Percentiles rank a stretch among this genome's conserved stretches.
Conservation (phyloP, 1,284 basidiomycete species). For the Malassezia globosa region DNA sequence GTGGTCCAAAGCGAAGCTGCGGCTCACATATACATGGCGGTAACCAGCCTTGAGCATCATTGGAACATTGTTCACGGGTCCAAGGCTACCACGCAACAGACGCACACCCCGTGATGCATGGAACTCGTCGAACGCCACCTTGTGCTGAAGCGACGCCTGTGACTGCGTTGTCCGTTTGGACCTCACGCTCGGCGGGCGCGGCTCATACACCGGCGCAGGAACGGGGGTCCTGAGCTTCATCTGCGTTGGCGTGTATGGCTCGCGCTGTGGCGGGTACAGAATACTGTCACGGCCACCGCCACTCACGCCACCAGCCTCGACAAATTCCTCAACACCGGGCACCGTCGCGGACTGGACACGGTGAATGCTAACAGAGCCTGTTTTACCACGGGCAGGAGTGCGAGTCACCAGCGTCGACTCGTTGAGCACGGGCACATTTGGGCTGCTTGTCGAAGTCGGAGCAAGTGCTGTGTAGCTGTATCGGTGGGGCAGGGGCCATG, state of each 20-base stretch:
- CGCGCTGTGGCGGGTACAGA: constrained; percentile 43
- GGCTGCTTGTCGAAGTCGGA: constrained; percentile 13
- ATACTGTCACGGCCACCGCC: constrained; percentile 44
- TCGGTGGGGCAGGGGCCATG: constrained; percentile 7
- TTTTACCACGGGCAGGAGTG: constrained; percentile 41
- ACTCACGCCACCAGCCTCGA: constrained; percentile 39
- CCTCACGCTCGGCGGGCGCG: constrained; percentile 21
- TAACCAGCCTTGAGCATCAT: constrained; percentile 89
- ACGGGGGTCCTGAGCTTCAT: constrained; percentile 30
- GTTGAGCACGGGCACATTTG: constrained; percentile 41
- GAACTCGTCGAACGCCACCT: constrained; percentile 47
- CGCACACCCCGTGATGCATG: constrained; percentile 60
- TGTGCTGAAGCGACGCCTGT: constrained; percentile 25
- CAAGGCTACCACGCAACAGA: constrained; percentile 80
- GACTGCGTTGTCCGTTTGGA: constrained; percentile 32
- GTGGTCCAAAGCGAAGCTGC: constrained; percentile 78
- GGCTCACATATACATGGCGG: constrained; percentile 84
- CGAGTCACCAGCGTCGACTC: constrained; percentile 42
- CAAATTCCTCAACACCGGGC: constrained; percentile 38
- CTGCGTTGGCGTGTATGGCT: constrained; percentile 30
- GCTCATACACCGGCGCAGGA: constrained; percentile 20
- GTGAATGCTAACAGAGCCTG: constrained; percentile 41
- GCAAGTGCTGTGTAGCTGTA: constrained; percentile 19
- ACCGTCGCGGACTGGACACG: constrained; percentile 33
- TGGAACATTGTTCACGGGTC: constrained; percentile 62